Evolutionary conservation across 2,329 filamentous ascomycete genomes (phyloP), one percentile per base, ranked within the genome.

Genomic region (Claviceps citrina): DNA sequence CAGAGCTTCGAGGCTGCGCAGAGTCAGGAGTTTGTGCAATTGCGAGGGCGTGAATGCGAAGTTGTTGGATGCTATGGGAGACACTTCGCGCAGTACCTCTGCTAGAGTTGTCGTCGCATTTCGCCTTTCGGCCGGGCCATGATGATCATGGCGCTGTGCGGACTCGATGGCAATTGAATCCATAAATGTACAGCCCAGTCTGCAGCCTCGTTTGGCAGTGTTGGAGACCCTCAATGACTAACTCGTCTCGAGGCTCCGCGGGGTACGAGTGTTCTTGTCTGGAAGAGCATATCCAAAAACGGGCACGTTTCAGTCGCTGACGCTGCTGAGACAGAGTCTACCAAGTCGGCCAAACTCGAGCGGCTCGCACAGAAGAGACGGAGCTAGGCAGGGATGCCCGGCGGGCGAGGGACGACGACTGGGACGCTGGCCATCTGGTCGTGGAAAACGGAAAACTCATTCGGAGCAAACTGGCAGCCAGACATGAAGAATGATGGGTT

Each of bases 1-100:
- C 27, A 71, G 66, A 9, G 65, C 68, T 7, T 61, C 43, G 6
- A 70, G 54, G 15, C 58, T 68, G 39, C 69, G 67, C 19, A 66
- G 62, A n/a, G 64, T 67, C 24, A 71, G 50, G 25, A 75, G 62
- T 42, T 68, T 70, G 51, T 68, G 67, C 3, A 75, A 56, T 42
- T 74, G 70, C 4, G 62, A 62, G 2, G 70, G 67, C 0, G 66
- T 64, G 43, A 73, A 75, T 10, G 68, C 70, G 44, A 75, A 75
- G 6, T 59, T 62, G 48, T 68, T 71, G 41, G 47, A 47, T 9
- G 51, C 45, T 15, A 52, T 39, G 25, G 51, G 53, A 5, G 46
- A 37, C 20, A 55, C 49, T 16, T 54, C 46, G 37, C 43, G 45
- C 31, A 60, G 43, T 41, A 58, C 54, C 41, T 46, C 32, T 6